Conservation (phyloP, 441 rosid genomes). For the Euphorbia schlechtendalii region DNA sequence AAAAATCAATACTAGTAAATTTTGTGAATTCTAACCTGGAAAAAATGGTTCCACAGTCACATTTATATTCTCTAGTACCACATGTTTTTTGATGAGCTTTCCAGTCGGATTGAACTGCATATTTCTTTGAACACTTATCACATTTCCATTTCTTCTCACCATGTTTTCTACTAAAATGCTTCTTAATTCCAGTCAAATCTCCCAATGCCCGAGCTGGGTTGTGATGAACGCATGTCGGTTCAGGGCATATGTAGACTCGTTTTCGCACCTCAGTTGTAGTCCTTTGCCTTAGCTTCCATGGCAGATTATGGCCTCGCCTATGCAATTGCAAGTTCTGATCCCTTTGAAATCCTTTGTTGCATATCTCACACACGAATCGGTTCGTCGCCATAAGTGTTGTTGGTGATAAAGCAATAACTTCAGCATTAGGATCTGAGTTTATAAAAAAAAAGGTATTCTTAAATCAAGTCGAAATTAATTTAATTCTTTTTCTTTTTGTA, state of each 20-base stretch:
- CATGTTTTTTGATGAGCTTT: slow-evolving; percentile 51
- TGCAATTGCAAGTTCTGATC: slow-evolving; percentile 38
- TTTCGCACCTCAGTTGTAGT: slow-evolving; percentile 35
- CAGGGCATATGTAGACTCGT: slow-evolving; percentile 47
- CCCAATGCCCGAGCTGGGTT: slow-evolving; percentile 45
- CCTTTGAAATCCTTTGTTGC: no score
- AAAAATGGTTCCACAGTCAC: slow-evolving; percentile 50
- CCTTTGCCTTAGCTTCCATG: slow-evolving; percentile 46
- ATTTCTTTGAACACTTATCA: no score
- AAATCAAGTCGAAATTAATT: background rate
- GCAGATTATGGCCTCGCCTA: slow-evolving; percentile 39
- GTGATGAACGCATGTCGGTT: slow-evolving; percentile 41
- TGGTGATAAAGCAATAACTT: slow-evolving; percentile 43
- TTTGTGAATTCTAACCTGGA: slow-evolving; percentile 27
- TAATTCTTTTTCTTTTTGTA: background rate
- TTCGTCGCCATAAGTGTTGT: slow-evolving; percentile 47
- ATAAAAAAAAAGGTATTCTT: no score
- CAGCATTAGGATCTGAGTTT: slow-evolving; percentile 39
- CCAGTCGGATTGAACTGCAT: no score
- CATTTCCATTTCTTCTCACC: slow-evolving; percentile 53
- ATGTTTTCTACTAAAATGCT: slow-evolving; percentile 44
- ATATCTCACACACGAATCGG: no score
- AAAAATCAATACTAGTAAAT: background rate
- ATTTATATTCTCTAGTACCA: slow-evolving; percentile 45
- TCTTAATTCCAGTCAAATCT: slow-evolving; percentile 47